Base-by-base conservation (phyloP, 176 grass and related monocot species). In the Oryza glumipatula region DNA sequence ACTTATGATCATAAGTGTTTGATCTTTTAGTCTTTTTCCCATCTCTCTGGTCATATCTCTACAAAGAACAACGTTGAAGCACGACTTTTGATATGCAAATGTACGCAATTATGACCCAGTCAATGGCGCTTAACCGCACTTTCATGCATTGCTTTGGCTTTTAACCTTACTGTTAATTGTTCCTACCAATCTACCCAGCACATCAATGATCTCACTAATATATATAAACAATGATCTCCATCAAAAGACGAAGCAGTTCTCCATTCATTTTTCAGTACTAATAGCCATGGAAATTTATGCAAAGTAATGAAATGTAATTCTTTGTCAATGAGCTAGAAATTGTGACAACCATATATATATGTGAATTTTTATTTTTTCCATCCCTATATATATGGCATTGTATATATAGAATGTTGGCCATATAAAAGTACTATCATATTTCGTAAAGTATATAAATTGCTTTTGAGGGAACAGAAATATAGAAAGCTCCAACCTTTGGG, bases 61-160 rank as follows among this genome's bases (percentile, higher is more conserved):
- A 88, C 70, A 86, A 84, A 85, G 85, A 82, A 86, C 60, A 83
- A 79, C 51, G 74, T 70, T 32, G 67, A n/a, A 81, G 80, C 86
- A 69, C 80, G 72, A n/a, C 83, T 92, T 95, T 83, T 86, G 26
- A 87, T 85, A 87, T 85, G 80, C 72, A 85, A 84, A 81, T 80
- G 46, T 81, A 67, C 54, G 44, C 67, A 79, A 86, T 83, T 73
- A 89, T 87, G 78, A 92, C 75, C 79, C 76, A 73, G 84, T 92
- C 85, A 85, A 92, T 82, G 76, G 67, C n/a, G 65, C 85, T 83
- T 90, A 92, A 86, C 71, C 70, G 38, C 85, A 82, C 83, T 77
- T 74, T 77, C 66, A 73, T 88, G 74, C 41, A 30, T 30, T 23
- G 64, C 71, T 90, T 85, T 90, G 81, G 30, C 74, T 88, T 88